Evolutionary conservation across 1,284 basidiomycete genomes (phyloP).

Genomic region (Melanopsichium pennsylvanicum): DNA sequence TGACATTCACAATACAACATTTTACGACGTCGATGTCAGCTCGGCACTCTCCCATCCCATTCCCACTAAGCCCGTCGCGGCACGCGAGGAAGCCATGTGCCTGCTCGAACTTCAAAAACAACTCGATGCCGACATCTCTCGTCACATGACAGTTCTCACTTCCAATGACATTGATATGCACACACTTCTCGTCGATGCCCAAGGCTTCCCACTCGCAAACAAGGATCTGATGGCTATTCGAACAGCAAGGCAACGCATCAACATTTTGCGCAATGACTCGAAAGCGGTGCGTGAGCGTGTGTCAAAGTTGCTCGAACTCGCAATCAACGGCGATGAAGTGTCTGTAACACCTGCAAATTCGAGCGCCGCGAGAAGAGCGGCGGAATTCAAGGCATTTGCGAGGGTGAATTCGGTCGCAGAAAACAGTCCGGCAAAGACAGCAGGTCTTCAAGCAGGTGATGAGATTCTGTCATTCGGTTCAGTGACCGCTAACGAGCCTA

Average conservation of each 20-base stretch:
- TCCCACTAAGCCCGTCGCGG: constrained; percentile 14
- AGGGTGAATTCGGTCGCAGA: constrained; percentile 43
- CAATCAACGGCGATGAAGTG: constrained; percentile 30
- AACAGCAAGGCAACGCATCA: constrained; percentile 43
- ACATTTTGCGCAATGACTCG: constrained; percentile 48
- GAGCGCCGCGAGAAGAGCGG: neutral
- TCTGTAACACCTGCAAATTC: no score
- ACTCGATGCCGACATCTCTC: constrained; percentile 35
- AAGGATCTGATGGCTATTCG: constrained; percentile 53
- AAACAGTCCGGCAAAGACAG: constrained; percentile 38
- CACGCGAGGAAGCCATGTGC: constrained; percentile 30
- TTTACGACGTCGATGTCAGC: constrained; percentile 23
- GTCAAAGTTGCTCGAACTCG: constrained; percentile 37
- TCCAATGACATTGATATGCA: constrained; percentile 41
- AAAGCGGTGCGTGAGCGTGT: constrained; percentile 37
- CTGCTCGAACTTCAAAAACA: constrained; percentile 31
- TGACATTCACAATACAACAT: constrained; percentile 25
- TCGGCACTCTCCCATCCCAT: constrained; percentile 19
- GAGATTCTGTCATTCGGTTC: constrained; percentile 32
- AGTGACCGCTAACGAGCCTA: constrained; percentile 8
- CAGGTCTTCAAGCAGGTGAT: constrained; percentile 38
- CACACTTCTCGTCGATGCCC: constrained; percentile 42
- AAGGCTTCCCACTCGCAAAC: constrained; percentile 52
- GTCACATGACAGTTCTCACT: constrained; percentile 23
- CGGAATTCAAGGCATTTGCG: constrained; percentile 22